A percentile compares a stretch with the other conserved stretches of the same genome.
Evolutionary conservation across 768 basidiomycete species (phyloP).

Genomic region (Trametes cingulata): DNA sequence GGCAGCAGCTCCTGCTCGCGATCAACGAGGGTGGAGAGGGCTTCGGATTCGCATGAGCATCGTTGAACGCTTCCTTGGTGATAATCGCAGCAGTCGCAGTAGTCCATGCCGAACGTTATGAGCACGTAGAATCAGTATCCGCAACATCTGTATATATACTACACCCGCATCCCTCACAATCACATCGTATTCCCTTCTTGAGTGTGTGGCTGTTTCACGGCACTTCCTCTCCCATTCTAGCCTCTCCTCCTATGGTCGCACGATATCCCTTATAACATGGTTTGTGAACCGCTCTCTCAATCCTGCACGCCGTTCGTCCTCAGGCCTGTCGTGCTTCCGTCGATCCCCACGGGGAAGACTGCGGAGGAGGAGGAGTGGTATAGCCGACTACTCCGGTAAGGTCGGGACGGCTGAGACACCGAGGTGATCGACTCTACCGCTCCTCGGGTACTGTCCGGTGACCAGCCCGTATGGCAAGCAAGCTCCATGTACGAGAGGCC

Average conservation of each 20-base stretch:
- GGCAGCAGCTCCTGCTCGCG: constrained; percentile 85
- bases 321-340: not conserved
- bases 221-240: too few species aligned
- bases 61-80: constrained; percentile 2
- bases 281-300: too few species aligned
- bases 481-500: not conserved
- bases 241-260: too few species aligned
- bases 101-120: constrained; percentile 6
- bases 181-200: not conserved
- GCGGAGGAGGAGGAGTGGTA: not conserved
- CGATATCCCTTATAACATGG: too few species aligned
- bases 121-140: constrained; percentile 17
- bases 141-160: constrained; percentile 21
- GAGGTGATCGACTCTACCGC: not conserved
- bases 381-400: not conserved
- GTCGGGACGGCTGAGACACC: constrained; percentile 3
- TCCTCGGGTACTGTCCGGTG: not conserved
- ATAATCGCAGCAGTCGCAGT: not conserved
- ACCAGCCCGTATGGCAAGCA: not conserved
- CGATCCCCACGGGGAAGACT: constrained; percentile 2
- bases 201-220: not conserved
- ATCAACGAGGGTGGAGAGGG: constrained; percentile 97
- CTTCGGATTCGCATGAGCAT: constrained; percentile 74
- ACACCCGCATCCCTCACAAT: constrained; percentile 10
- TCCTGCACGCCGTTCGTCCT: too few species aligned